Evolutionary conservation across 169 alveolate species (phyloP).

Genomic region (Cystoisospora suis): DNA sequence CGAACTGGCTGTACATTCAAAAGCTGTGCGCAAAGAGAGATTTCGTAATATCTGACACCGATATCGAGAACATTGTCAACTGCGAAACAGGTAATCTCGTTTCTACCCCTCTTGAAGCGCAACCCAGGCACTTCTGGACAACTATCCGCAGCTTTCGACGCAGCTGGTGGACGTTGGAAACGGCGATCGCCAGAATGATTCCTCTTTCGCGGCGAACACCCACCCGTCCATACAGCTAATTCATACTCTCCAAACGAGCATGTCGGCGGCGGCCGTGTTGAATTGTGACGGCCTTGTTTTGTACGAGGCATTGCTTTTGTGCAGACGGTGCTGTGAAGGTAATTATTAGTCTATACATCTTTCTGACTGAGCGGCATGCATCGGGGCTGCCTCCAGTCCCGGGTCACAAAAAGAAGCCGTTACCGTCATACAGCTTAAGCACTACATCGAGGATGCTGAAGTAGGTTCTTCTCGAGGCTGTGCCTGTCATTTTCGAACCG

Average conservation of each 20-base stretch:
- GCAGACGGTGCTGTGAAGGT: constrained; percentile 11
- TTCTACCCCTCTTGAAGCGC: too few relatives aligned
- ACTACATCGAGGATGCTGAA: constrained; percentile 5
- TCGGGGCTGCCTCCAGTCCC: neutral
- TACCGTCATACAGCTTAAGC: neutral
- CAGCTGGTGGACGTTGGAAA: too few relatives aligned
- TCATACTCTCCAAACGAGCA: too few relatives aligned
- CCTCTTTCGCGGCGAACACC: too few relatives aligned
- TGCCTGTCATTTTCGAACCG: neutral
- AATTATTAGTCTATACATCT: neutral
- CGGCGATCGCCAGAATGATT: too few relatives aligned
- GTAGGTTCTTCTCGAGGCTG: neutral
- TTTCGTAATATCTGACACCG: neutral
- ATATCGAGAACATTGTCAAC: constrained; percentile 1
- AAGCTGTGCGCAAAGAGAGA: neutral
- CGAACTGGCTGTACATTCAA: constrained; percentile 17
- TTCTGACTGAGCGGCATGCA: neutral
- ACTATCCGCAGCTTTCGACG: too few relatives aligned
- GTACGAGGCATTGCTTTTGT: neutral
- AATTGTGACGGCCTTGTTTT: too few relatives aligned
- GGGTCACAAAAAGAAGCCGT: neutral
- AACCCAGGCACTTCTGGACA: too few relatives aligned
- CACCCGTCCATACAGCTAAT: too few relatives aligned
- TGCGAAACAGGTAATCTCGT: constrained; percentile 1
- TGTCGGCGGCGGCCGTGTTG: too few relatives aligned